Conservation (phyloP, 768 basidiomycete genomes). For the Gloeostereum incarnatum region DNA sequence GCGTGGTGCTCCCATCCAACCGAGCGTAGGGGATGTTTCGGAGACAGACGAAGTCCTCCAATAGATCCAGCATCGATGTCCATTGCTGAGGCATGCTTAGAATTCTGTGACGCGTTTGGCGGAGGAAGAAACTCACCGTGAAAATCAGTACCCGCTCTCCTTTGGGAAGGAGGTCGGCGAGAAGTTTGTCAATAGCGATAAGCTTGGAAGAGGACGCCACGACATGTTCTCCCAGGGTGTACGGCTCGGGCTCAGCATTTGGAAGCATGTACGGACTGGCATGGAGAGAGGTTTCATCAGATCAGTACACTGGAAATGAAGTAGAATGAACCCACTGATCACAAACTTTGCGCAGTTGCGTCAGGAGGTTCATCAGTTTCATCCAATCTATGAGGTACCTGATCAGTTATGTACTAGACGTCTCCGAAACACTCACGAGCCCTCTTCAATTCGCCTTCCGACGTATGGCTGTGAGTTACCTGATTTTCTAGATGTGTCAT, state of each 20-base stretch:
- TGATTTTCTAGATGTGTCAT: constrained; percentile 27
- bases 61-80: constrained; percentile 53
- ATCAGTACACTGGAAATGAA: background rate
- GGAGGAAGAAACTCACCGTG: constrained; percentile 30
- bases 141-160: constrained; percentile 62
- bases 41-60: constrained; percentile 59
- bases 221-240: constrained; percentile 42
- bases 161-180: constrained; percentile 44
- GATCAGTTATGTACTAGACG: background rate
- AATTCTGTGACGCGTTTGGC: background rate
- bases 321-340: constrained; percentile 40
- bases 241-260: constrained; percentile 39
- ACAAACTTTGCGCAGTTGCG: constrained; percentile 64
- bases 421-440: constrained; percentile 17
- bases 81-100: constrained; percentile 36
- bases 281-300: no score
- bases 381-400: constrained; percentile 32
- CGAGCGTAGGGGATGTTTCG: constrained; percentile 52
- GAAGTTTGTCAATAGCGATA: constrained; percentile 48
- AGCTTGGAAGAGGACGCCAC: constrained; percentile 49
- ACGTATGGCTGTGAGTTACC: constrained; percentile 18
- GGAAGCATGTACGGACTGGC: constrained; percentile 45
- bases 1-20: constrained; percentile 44
- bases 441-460: constrained; percentile 14
- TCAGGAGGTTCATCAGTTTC: constrained; percentile 56